Evolutionary conservation across 768 basidiomycete species (phyloP).

Genomic region (Crepidotus variabilis): DNA sequence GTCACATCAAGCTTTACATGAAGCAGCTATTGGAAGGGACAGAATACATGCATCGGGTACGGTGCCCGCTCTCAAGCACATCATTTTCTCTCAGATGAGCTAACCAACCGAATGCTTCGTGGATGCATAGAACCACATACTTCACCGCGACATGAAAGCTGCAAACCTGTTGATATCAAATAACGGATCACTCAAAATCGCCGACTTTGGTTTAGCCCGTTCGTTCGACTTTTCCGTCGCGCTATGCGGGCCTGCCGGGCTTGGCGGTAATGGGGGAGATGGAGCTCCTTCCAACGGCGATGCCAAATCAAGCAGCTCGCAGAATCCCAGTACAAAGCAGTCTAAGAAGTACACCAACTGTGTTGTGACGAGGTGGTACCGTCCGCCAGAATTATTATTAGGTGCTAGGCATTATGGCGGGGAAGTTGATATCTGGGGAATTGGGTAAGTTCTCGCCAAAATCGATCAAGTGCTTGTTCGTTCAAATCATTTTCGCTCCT

Average conservation of each 20-base stretch:
- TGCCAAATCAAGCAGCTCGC: constrained; percentile 1
- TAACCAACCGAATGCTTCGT: constrained; percentile 2
- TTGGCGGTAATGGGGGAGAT: neutral
- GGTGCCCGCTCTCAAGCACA: constrained; percentile 22
- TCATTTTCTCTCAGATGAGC: constrained; percentile 5
- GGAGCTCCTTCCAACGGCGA: constrained; percentile 26
- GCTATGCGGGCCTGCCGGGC: constrained; percentile 21
- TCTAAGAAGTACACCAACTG: constrained; percentile 90
- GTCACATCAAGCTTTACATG: constrained; percentile 94
- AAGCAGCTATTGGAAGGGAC: constrained; percentile 95
- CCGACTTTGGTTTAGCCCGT: constrained; percentile 95
- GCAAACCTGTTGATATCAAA: constrained; percentile 95
- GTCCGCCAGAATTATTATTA: constrained; percentile 88
- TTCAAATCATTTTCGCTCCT: constrained; percentile 1
- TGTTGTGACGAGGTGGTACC: constrained; percentile 93
- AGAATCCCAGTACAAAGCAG: constrained; percentile 21
- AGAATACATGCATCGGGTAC: constrained; percentile 90
- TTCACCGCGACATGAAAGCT: constrained; percentile 99
- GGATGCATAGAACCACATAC: constrained; percentile 76
- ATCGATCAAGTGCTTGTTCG: neutral
- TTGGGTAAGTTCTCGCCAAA: constrained; percentile 59
- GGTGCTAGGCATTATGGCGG: constrained; percentile 89
- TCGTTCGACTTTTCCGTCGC: constrained; percentile 57
- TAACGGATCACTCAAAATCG: constrained; percentile 76
- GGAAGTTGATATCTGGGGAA: constrained; percentile 96